Evolutionary conservation across 129 eudicot genomes (phyloP).

Genomic region (Ambrosia artemisiifolia): DNA sequence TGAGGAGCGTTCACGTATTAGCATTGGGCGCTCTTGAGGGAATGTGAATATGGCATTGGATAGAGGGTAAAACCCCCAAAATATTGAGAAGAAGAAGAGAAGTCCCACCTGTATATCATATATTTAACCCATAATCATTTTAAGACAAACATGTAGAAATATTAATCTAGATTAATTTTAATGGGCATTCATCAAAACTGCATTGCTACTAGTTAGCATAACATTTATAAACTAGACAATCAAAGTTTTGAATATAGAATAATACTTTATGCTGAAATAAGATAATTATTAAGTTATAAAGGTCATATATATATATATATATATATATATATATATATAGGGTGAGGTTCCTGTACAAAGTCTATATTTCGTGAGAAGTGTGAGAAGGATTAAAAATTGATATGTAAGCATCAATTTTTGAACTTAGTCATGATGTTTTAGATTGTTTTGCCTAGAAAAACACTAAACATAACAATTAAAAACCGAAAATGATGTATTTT

Average conservation of each 20-base stretch:
- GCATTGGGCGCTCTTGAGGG: slow-evolving; percentile 89
- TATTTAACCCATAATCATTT: not conserved
- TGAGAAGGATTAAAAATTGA: no score
- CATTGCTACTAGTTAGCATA: not conserved
- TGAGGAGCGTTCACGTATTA: slow-evolving; percentile 66
- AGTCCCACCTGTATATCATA: slow-evolving; percentile 66
- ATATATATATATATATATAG: no score
- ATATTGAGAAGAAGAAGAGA: slow-evolving; percentile 90
- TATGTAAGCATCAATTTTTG: no score
- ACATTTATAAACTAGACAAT: not conserved
- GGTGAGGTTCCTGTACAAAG: no score
- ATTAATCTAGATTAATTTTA: not conserved
- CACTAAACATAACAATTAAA: no score
- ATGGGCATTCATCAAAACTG: not conserved
- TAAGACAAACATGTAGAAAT: not conserved
- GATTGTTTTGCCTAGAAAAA: no score
- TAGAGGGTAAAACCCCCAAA: slow-evolving; percentile 95
- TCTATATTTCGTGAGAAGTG: no score
- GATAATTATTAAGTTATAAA: not conserved
- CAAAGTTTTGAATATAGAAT: not conserved
- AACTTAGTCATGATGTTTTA: no score
- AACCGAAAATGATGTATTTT: no score
- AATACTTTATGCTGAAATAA: not conserved
- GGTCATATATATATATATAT: no score
- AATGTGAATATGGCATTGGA: slow-evolving; percentile 77